phyloP scores from a whole-genome alignment of 805 yeast species.

The Kluyveromyces nonfermentans region DNA sequence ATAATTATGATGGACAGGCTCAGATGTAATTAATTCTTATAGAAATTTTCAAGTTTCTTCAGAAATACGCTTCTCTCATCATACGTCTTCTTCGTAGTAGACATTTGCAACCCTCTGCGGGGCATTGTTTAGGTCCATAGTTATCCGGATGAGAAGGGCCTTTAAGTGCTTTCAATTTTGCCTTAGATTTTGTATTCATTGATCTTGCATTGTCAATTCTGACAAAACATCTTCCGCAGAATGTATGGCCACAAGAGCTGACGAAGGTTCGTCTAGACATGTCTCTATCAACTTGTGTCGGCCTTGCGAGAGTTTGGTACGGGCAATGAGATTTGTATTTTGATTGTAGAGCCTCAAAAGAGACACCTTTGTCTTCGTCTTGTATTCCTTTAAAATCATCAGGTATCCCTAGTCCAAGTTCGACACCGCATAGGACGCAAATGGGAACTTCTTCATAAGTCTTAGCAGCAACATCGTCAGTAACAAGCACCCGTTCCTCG shows the following conservation, averaged over 20 bases:
- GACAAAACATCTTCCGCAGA: slow-evolving; percentile 77
- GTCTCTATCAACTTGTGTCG: slow-evolving; percentile 48
- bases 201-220: slow-evolving; percentile 41
- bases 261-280: slow-evolving; percentile 58
- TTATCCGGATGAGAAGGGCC: slow-evolving; percentile 34
- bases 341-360: slow-evolving; percentile 26
- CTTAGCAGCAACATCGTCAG: slow-evolving; percentile 23
- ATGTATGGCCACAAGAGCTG: slow-evolving; percentile 73
- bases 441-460: slow-evolving; percentile 32
- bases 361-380: slow-evolving; percentile 14
- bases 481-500: slow-evolving; percentile 12
- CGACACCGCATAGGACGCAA: slow-evolving; percentile 65
- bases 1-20: too few species aligned
- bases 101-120: slow-evolving; percentile 41
- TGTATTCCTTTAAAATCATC: slow-evolving; percentile 32
- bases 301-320: slow-evolving; percentile 43
- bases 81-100: slow-evolving; percentile 37
- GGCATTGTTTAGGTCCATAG: slow-evolving; percentile 51
- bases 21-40: too few species aligned
- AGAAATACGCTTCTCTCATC: slow-evolving; percentile 46
- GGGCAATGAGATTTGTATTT: slow-evolving; percentile 46
- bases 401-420: slow-evolving; percentile 68
- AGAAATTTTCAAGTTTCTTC: background rate
- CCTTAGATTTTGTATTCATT: slow-evolving; percentile 16
- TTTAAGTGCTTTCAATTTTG: slow-evolving; percentile 14